These are phyloP conservation scores for Fusarium papillatum DNA, from an alignment of 2,329 filamentous ascomycete genomes.

Conservation along the genomic window DNA sequence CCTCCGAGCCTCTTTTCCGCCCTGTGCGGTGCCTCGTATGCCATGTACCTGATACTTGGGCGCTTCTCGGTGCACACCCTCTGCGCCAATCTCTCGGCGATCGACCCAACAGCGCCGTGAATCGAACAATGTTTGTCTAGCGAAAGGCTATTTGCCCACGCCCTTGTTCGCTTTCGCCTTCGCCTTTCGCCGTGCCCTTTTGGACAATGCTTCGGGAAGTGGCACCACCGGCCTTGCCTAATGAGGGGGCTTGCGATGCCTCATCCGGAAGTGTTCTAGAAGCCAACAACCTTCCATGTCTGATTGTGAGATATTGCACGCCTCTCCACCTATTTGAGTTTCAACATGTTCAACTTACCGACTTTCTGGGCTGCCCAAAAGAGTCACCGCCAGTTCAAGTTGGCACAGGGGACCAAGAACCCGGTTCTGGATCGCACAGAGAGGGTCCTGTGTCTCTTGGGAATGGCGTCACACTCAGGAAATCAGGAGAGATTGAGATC, in stretches of 20 bases:
- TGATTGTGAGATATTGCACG: not conserved
- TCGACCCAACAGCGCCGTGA: slow-evolving; percentile 14
- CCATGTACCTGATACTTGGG: slow-evolving; percentile 40
- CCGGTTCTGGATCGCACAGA: slow-evolving; percentile 23
- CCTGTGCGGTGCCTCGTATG: not conserved
- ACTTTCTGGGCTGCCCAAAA: slow-evolving; percentile 26
- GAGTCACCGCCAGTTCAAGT: slow-evolving; percentile 28
- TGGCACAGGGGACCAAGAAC: slow-evolving; percentile 31
- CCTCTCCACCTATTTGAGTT: slow-evolving; percentile 34
- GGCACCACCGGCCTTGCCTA: slow-evolving; percentile 17
- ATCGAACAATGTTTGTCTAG: slow-evolving; percentile 28
- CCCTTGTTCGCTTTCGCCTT: slow-evolving; percentile 4
- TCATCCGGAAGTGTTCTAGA: slow-evolving; percentile 43
- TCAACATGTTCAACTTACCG: slow-evolving; percentile 37
- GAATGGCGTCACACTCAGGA: slow-evolving; percentile 15
- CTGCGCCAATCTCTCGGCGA: slow-evolving; percentile 11
- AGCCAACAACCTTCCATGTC: slow-evolving; percentile 9
- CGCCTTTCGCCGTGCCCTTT: slow-evolving; percentile 11
- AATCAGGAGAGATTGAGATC: slow-evolving; percentile 18
- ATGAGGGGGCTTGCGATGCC: slow-evolving; percentile 18
- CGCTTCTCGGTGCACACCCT: slow-evolving; percentile 27
- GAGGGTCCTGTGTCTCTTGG: not conserved
- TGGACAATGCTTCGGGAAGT: slow-evolving; percentile 10
- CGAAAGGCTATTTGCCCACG: slow-evolving; percentile 24
- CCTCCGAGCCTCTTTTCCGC: slow-evolving; percentile 6